Percentiles rank a stretch among this genome's conserved stretches.
These are phyloP conservation scores for Zymoseptoria ardabiliae DNA, from an alignment of 2,329 filamentous ascomycete genomes.

Conservation along the genomic window DNA sequence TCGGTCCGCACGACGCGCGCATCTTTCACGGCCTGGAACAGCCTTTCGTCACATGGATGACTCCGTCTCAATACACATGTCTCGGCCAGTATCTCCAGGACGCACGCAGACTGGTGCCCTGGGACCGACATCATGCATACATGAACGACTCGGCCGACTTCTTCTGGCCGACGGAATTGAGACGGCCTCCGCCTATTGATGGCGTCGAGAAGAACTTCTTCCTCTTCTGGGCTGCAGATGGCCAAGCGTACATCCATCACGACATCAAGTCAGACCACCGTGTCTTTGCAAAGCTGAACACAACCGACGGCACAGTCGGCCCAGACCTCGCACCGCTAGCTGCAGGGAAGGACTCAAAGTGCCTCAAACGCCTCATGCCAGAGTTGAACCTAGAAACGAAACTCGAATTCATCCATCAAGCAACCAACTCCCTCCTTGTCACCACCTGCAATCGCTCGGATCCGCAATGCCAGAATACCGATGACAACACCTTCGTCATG, in stretches of 20 bases:
- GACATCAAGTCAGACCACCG: conserved; percentile 42
- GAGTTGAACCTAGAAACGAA: background rate
- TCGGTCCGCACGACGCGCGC: conserved; percentile 51
- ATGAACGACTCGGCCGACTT: conserved; percentile 26
- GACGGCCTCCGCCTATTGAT: conserved; percentile 39
- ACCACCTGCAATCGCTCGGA: conserved; percentile 47
- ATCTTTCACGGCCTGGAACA: conserved; percentile 47
- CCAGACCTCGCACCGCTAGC: conserved; percentile 38
- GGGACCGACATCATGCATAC: conserved; percentile 3
- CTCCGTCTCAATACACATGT: conserved; percentile 47
- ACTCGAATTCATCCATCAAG: conserved; percentile 48
- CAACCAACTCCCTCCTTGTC: conserved; percentile 50
- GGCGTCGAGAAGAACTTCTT: conserved; percentile 55
- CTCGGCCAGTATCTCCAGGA: conserved; percentile 51
- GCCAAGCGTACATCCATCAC: conserved; percentile 45
- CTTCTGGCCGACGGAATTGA: conserved; percentile 41
- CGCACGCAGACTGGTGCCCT: conserved; percentile 42
- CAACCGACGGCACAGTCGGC: conserved; percentile 39
- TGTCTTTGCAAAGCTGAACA: conserved; percentile 39
- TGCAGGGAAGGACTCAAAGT: conserved; percentile 36
- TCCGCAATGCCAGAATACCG: conserved; percentile 33
- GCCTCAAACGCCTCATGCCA: conserved; percentile 37
- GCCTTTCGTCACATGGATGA: conserved; percentile 47
- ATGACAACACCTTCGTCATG: conserved; percentile 48
- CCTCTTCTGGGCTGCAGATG: conserved; percentile 48